Evolutionary conservation across 2,329 filamentous ascomycete genomes (phyloP), one percentile per base, ranked within the genome.

Genomic region (Albifimbria verrucaria): DNA sequence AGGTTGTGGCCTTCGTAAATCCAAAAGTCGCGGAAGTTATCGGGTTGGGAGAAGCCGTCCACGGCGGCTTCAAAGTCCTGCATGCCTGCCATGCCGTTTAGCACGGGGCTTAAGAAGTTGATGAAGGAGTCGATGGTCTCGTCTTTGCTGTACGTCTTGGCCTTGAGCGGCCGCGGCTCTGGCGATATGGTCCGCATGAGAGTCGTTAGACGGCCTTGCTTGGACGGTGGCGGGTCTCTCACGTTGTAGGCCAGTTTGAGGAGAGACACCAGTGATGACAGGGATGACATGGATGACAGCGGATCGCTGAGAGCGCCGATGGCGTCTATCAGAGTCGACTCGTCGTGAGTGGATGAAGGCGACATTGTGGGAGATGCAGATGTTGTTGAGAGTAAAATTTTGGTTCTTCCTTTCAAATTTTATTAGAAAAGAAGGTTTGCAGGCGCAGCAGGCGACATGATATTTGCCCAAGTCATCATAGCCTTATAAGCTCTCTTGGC

Each of bases 1-100:
- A 71, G 57, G 25, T 71, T 71, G 52, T 62, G 62, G 18, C 57
- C 64, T 51, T 67, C 66, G 11, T 71, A 59, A 20, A 57, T 62
- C 68, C 68, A 71, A 52, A 71, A 71, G 28, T 67, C 62, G 11
- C 68, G 57, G 52, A 71, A 71, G 47, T 63, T 62, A 21, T 62
- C 64, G n/a, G 68, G 68, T 6, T 66, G 57, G 6, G 62, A 62
- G 51, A 64, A 64, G 47, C 62, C 68, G 32, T 62, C 64, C 24
- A 71, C 65, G 45, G 65, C 65, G 28, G 60, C 52, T 41, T 68
- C 60, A 25, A 71, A 64, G 26, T 69, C 66, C 15, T 59, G 51
- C 55, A 71, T 62, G 17, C 68, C 68, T 3, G 67, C 65, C 57
- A 70, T 60, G 36, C 68, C 68, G 53, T 65, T 68, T 52, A 71